Base-by-base conservation (phyloP, 805 yeast genomes). In the Lachancea fermentati region DNA sequence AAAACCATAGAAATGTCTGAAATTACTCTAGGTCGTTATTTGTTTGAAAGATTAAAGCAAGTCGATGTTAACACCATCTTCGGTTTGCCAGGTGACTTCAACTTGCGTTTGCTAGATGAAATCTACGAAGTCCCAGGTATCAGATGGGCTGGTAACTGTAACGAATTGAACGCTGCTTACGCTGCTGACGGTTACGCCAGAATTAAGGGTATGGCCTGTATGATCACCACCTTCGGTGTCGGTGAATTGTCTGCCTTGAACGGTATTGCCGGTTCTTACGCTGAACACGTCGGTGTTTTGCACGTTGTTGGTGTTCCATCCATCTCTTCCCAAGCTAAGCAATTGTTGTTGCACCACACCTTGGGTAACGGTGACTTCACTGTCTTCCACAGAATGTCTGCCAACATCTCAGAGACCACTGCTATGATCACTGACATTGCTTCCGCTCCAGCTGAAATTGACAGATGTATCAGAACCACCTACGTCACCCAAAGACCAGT, bases 121-220 rank as follows among this genome's bases (percentile, higher is more conserved):
- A 71, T 83, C 55, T 79, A 81, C 62, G 85, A 80, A 55, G 85
- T 81, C 37, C 78, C 75, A 26, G 85, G 84, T 33, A 58, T 85
- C 65, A 75, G 83, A 69, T 85, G 95, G 95, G 88, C 85, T 37
- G 95, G 95, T 56, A 85, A 85, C 63, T 85, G 93, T 60, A 85
- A 86, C 66, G 95, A 85, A 69, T 73, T 85, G 68, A 86, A 86
- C 63, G 93, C 95, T 33, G 85, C 93, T 31, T 83, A 82, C 53
- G 84, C 94, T 39, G 88, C 93, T 34, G 95, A 85, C 64, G 95
- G 95, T 49, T 85, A 85, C 68, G 79, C 91, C 39, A 71, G 95
- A 62, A 71, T 85, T 54, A 85, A 83, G 66, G 82, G 89, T 44
- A 66, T 85, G 59, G 75, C 83, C 46, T 81, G 84, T 52, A 51